Base-by-base conservation (phyloP, 371 early-diverging fungal species). In the Mortierella sp. region DNA sequence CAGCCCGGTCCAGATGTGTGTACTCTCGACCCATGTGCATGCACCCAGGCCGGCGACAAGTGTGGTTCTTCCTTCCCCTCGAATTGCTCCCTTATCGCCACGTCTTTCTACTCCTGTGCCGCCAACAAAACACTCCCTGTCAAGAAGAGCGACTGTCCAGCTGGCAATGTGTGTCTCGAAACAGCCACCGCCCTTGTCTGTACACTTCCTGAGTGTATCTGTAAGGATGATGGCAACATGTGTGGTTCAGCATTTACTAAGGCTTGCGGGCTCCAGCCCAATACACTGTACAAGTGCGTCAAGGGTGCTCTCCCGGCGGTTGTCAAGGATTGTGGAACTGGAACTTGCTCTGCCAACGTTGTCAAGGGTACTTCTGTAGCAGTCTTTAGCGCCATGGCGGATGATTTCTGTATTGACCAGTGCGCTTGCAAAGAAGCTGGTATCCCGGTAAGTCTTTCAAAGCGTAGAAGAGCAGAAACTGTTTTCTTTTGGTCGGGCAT, bases 321-420 rank as follows among this genome's bases (percentile, higher is more conserved):
- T 10, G 13, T 19, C 26, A 21, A 63, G 21, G 77, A 73, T 9
- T 81, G 81, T 57, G n/a, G 31, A 13, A 68, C 73, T 5, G 80
- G 80, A n/a, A 28, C 50, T 14, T 80, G 80, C 28, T 75, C 76
- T 11, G 73, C 79, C 3, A 74, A 70, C 45, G 21, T 78, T 34
- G 73, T 70, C 26, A 26, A 26, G 34, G 74, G 50, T 3, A 24
- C 58, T 11, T 60, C 73, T 24, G 45, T 52, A 3, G 34, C 42
- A 38, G 42, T 44, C 28, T 78, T 58, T 21, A 52, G 7, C 9
- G 47, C 77, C 2, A 47, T 54, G 21, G 28, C 65, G 24, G 55
- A 73, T 16, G 74, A 78, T 21, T 24, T 73, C 14, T 78, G 78
- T 42, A 60, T 78, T 16, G 58, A 74, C 28, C 70, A 68, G 54